These are phyloP conservation scores for Stereocaulon alpinum DNA, from an alignment of 495 filamentous ascomycete genomes.

Conservation along the genomic window DNA sequence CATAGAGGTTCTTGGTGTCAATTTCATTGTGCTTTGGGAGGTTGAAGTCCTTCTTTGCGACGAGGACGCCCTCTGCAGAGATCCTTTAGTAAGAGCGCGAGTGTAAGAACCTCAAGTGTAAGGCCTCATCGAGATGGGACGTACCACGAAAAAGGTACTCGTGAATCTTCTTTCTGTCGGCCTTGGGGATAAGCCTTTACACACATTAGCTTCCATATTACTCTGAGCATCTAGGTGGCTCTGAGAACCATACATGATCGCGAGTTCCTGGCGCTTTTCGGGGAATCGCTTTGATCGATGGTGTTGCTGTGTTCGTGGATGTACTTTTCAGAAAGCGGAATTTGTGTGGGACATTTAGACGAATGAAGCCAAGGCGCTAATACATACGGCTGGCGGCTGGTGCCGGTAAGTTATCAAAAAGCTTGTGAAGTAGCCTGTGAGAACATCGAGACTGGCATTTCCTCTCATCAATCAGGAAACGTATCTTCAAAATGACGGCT, in stretches of 20 bases:
- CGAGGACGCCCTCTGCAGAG: constrained; percentile 81
- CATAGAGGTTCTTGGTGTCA: constrained; percentile 96
- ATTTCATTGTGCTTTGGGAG: constrained; percentile 86
- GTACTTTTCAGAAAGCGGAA: background rate
- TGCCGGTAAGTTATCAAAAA: too few relatives aligned
- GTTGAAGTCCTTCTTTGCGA: constrained; percentile 98
- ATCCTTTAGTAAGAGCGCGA: constrained; percentile 19
- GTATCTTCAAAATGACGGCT: constrained; percentile 26
- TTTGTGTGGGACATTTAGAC: background rate
- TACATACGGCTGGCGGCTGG: background rate
- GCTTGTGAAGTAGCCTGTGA: background rate
- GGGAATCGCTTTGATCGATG: constrained; percentile 47
- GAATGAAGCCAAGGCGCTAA: background rate
- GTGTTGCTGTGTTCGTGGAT: constrained; percentile 4
- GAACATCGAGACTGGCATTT: background rate
- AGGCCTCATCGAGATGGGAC: constrained; percentile 26
- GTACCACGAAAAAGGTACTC: constrained; percentile 98
- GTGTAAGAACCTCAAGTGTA: background rate
- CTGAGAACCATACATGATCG: constrained; percentile 40
- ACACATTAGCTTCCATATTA: background rate
- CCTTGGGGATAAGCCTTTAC: constrained; percentile 91
- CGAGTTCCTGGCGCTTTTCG: constrained; percentile 50
- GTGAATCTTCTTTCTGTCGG: constrained; percentile 99
- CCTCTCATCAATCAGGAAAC: background rate
- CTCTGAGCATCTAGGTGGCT: background rate